Evolutionary conservation across 768 basidiomycete species (phyloP), one percentile per base, ranked within the genome.

Genomic region (Pholiota molesta): DNA sequence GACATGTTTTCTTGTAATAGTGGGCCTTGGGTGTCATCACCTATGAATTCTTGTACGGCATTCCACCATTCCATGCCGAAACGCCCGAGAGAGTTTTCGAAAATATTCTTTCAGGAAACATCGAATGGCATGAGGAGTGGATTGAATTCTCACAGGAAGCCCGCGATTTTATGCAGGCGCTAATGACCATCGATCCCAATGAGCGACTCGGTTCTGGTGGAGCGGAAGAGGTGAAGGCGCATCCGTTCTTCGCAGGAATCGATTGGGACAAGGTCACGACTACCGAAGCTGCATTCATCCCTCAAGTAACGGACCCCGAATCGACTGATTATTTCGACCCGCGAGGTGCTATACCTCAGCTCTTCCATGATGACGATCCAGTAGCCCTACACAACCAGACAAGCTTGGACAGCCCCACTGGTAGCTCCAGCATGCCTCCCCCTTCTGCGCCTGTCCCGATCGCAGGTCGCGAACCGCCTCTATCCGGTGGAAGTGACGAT

Each of bases 311-410:
- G 14, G 96, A 99, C 75, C 95, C 96, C 4, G 96, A 98, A 77
- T 97, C 95, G 21, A 99, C 97, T n/a, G 97, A 99, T 74, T 99
- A 99, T 77, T 99, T 99, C 69, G 97, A 99, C 77, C 86, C 95
- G 63, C 89, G 97, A 47, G 97, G 97, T 3, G 97, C 97, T 16
- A 86, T 92, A 47, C 86, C 90, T 31, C 92, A 95, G 70, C 77
- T 93, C 37, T 97, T 99, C 83, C 90, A 94, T 52, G 97, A 98
- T 61, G 94, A 96, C 52, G 94, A 95, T 54, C 80, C 81, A 45
- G 70, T 86, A 65, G 76, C 85, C 56, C 73, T 87, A 55, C 77
- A 86, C n/a, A 81, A 79, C 29, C 80, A 82, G 62, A 73, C 77
- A 17, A 72, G 72, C 17, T 65, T 78, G 55, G 89, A 90, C 60